phyloP scores from a whole-genome alignment of 2,329 filamentous ascomycete genomes.

The Seiridium unicorne region DNA sequence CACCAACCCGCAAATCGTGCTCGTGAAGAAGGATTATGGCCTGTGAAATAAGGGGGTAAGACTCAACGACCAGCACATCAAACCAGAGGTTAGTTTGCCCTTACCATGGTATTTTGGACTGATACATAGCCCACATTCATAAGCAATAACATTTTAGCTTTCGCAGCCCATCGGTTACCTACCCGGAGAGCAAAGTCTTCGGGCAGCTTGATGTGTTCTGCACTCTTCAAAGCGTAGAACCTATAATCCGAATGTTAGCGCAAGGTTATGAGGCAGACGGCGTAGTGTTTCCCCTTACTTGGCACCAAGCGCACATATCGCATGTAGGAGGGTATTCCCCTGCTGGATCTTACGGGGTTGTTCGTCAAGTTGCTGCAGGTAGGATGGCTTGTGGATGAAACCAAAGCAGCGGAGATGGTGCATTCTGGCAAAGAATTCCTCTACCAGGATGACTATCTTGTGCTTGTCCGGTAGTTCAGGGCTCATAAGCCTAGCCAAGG shows the following conservation, averaged over 20 bases:
- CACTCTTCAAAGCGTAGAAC: conserved; percentile 8
- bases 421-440: conserved; percentile 20
- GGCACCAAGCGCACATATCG: conserved; percentile 14
- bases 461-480: conserved; percentile 9
- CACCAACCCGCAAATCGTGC: conserved; percentile 11
- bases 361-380: conserved; percentile 15
- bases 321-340: conserved; percentile 10
- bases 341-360: neutral
- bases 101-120: conserved; percentile 14
- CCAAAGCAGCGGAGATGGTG: conserved; percentile 18
- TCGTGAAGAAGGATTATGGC: conserved; percentile 15
- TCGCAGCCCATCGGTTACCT: conserved; percentile 14
- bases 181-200: conserved; percentile 5
- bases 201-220: neutral
- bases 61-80: too few species aligned
- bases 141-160: conserved; percentile 10
- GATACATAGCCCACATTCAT: conserved; percentile 7
- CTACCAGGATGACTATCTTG: conserved; percentile 7
- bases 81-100: neutral
- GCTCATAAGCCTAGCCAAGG: conserved; percentile 8
- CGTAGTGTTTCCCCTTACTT: conserved; percentile 5
- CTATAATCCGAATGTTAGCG: neutral
- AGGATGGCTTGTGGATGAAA: conserved; percentile 20
- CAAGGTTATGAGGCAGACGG: neutral
- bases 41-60: neutral